Conservation (phyloP, 306 rosid genomes). For the Inga oerstediana region DNA sequence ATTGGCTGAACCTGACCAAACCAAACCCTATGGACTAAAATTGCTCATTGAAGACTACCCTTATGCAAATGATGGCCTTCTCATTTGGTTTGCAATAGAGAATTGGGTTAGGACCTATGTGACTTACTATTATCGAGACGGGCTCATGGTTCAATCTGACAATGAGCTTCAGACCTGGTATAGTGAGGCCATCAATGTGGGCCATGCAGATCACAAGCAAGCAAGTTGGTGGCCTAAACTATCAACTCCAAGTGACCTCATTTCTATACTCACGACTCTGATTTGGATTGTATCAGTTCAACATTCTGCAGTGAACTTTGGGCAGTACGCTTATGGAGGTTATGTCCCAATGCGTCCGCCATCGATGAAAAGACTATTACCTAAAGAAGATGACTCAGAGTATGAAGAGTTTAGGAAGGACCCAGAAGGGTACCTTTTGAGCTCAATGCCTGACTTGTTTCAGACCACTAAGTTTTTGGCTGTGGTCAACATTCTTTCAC, state of each 20-base stretch:
- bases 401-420: not conserved
- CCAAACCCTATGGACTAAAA: constrained; percentile 71
- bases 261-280: not conserved
- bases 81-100: constrained; percentile 72
- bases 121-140: constrained; percentile 56
- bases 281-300: not conserved
- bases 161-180: constrained; percentile 75
- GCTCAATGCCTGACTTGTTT: not conserved
- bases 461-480: not conserved
- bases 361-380: not conserved
- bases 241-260: not conserved
- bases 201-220: constrained; percentile 63
- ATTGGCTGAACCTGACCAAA: constrained; percentile 69
- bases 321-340: not conserved
- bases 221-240: constrained; percentile 80
- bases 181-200: constrained; percentile 62
- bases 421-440: not conserved
- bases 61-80: constrained; percentile 74
- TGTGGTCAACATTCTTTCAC: not conserved
- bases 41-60: constrained; percentile 77
- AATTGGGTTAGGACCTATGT: constrained; percentile 66
- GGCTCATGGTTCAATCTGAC: constrained; percentile 33
- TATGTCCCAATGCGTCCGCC: not conserved
- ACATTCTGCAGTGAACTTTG: not conserved
- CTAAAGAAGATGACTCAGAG: not conserved